These are phyloP conservation scores for Tuber melanosporum DNA, from an alignment of 495 filamentous ascomycete genomes.

Conservation along the genomic window DNA sequence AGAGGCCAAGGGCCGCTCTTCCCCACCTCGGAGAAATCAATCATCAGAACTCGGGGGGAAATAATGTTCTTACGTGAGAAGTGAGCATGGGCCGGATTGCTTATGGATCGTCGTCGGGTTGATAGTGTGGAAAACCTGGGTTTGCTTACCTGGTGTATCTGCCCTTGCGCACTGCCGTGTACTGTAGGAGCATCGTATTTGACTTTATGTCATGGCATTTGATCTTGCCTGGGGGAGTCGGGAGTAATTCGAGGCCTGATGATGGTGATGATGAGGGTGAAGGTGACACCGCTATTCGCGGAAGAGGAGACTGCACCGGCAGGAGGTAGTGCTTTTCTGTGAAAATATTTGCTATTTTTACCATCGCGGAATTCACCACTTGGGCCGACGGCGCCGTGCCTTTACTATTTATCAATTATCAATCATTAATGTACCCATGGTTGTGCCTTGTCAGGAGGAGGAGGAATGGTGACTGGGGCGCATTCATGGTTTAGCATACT, in stretches of 20 bases:
- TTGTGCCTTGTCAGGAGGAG: background rate
- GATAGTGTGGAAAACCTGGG: background rate
- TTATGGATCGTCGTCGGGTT: background rate
- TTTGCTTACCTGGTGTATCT: background rate
- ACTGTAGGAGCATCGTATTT: background rate
- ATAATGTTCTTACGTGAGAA: constrained; percentile 6
- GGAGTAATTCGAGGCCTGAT: background rate
- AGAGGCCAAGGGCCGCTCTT: background rate
- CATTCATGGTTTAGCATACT: background rate
- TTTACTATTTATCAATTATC: background rate
- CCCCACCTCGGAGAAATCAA: constrained; percentile 3
- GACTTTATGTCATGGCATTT: background rate
- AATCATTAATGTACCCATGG: background rate
- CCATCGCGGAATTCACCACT: background rate
- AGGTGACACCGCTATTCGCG: background rate
- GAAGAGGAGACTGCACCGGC: background rate
- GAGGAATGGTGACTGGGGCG: background rate
- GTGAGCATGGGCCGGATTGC: background rate
- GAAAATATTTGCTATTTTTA: background rate
- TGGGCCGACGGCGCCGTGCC: background rate
- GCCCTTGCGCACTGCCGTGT: background rate
- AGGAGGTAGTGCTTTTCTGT: background rate
- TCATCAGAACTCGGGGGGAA: background rate
- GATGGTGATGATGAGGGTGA: background rate
- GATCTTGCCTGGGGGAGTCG: background rate